A percentile compares a stretch with the other conserved stretches of the same genome.
These are phyloP conservation scores for Agaricus blazei DNA, from an alignment of 768 basidiomycete species.

Conservation along the genomic window DNA sequence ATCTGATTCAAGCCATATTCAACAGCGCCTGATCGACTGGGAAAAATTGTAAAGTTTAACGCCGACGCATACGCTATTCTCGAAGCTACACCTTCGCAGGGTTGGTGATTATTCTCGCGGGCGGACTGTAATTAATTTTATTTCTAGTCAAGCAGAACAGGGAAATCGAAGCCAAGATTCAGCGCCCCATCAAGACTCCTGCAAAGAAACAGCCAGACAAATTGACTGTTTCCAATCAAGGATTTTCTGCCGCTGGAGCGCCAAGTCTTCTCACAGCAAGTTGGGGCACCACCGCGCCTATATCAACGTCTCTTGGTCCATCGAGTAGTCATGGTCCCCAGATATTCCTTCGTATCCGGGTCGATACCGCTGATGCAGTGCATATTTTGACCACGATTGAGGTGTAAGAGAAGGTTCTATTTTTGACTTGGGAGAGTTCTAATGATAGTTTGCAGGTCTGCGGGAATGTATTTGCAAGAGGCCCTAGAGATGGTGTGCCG, in stretches of 20 bases:
- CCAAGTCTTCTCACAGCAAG: slow-evolving; percentile 46
- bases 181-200: slow-evolving; percentile 71
- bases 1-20: background rate
- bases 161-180: slow-evolving; percentile 72
- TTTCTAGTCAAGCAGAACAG: slow-evolving; percentile 69
- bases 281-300: slow-evolving; percentile 37
- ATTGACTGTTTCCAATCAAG: slow-evolving; percentile 36
- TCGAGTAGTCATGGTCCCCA: slow-evolving; percentile 73
- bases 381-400: slow-evolving; percentile 88
- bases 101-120: slow-evolving; percentile 30
- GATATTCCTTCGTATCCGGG: slow-evolving; percentile 76
- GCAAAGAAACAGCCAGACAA: slow-evolving; percentile 52
- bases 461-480: slow-evolving; percentile 97
- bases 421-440: background rate
- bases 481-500: slow-evolving; percentile 82
- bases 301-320: slow-evolving; percentile 67
- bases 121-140: background rate
- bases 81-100: slow-evolving; percentile 66
- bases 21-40: slow-evolving; percentile 86
- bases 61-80: slow-evolving; percentile 87
- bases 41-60: slow-evolving; percentile 83
- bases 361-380: slow-evolving; percentile 77
- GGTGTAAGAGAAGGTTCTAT: slow-evolving; percentile 53
- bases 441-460: slow-evolving; percentile 42
- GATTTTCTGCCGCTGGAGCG: slow-evolving; percentile 28